Conservation (phyloP, 2,329 filamentous ascomycete genomes). For the Parastagonospora avenae region DNA sequence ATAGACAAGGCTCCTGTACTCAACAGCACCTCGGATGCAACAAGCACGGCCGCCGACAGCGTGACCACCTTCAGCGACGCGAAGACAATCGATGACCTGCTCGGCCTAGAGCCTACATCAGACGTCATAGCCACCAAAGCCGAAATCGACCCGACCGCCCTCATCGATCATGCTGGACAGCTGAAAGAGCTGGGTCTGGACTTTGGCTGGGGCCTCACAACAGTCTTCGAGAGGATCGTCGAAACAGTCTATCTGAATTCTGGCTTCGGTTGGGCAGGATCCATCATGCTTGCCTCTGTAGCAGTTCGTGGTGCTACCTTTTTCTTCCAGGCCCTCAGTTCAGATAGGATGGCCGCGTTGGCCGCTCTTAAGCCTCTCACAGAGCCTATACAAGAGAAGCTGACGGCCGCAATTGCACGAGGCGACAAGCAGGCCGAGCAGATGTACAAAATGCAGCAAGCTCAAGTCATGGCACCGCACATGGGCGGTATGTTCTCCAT, state of each 20-base stretch:
- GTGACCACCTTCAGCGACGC: conserved; percentile 10
- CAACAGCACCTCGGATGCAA: conserved; percentile 23
- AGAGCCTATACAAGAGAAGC: conserved; percentile 61
- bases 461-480: conserved; percentile 53
- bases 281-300: conserved; percentile 70
- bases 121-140: conserved; percentile 16
- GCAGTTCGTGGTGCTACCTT: conserved; percentile 68
- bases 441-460: conserved; percentile 54
- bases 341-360: conserved; percentile 67
- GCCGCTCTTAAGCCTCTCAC: conserved; percentile 63
- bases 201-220: conserved; percentile 81
- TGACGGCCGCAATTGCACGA: conserved; percentile 51
- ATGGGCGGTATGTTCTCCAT: conserved; percentile 34
- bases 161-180: conserved; percentile 81
- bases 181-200: conserved; percentile 82
- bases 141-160: conserved; percentile 53
- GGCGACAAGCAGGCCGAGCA: conserved; percentile 52
- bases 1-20: conserved; percentile 38
- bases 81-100: conserved; percentile 29
- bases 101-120: conserved; percentile 17
- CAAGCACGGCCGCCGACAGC: conserved; percentile 10
- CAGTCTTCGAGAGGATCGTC: conserved; percentile 73
- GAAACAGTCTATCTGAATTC: conserved; percentile 81
- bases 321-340: conserved; percentile 63
- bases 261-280: conserved; percentile 81